Base-by-base conservation (phyloP, 2,329 filamentous ascomycete genomes). In the Microdochium nivale region DNA sequence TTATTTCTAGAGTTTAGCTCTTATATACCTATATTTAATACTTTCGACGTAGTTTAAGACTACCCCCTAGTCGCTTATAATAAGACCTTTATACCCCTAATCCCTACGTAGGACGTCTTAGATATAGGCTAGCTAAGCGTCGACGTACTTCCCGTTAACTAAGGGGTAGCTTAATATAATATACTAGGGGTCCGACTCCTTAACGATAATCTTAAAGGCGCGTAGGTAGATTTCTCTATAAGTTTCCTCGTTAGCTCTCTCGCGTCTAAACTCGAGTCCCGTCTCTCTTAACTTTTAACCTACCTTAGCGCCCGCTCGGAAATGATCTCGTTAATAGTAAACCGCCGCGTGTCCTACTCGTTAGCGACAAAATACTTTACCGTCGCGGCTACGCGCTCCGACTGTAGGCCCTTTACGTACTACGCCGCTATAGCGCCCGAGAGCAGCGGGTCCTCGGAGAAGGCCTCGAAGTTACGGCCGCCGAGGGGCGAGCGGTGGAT, bases 381-480 rank as follows among this genome's bases (percentile, higher is more conserved):
- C 1, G 60, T 63, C 0, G 67, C 65, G 14, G 58, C 53, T 3
- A 67, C 64, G 0, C 67, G 59, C 32, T 59, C 52, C 13, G 58
- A 60, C 44, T 70, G 65, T 2, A 69, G 58, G 2, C 65, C 66
- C 23, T 58, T 59, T 7, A 69, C 61, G 27, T 66, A 66, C 16
- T 56, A 55, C 2, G 60, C 60, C 2, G 62, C 63, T 23, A 65
- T 55, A 43, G 58, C 56, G 19, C 64, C 64, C 49, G 60, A 60
- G 49, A 71, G 53, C 19, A 67, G 57, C 21, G 68, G 67, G 48
- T 71, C 67, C 60, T 86, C 83, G 1, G 78, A 79, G 58, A 81
- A 85, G 0, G 80, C 81, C 61, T 86, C 83, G 54, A 85, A 86
- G 48, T 80, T 81, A 50, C 81, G 74, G 2, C 81, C 83, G 24